These are phyloP conservation scores for Saccharomycopsis sp. DNA, from an alignment of 805 yeast species.

Conservation along the genomic window DNA sequence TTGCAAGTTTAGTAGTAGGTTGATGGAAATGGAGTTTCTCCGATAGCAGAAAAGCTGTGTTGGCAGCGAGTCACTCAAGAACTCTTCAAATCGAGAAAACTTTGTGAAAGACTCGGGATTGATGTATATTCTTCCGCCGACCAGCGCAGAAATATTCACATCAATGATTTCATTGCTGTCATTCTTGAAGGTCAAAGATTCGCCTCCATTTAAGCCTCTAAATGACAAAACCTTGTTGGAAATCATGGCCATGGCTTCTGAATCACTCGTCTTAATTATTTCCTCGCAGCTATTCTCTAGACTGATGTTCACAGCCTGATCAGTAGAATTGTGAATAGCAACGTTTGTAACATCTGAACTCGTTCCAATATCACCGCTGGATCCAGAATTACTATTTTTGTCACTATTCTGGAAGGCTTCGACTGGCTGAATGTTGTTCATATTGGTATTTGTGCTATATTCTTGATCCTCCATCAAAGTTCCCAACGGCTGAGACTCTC, in stretches of 20 bases:
- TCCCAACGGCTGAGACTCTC: not conserved
- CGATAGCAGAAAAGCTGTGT: slow-evolving; percentile 15
- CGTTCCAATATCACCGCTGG: not conserved
- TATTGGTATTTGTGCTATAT: not conserved
- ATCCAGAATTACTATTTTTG: not conserved
- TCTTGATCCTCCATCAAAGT: slow-evolving; percentile 2
- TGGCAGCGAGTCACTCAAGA: not conserved
- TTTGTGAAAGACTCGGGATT: slow-evolving; percentile 9
- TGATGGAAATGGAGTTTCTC: slow-evolving; percentile 14
- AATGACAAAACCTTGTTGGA: slow-evolving; percentile 4
- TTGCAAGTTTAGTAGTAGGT: slow-evolving; percentile 4
- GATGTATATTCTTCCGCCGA: slow-evolving; percentile 13
- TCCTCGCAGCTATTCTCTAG: not conserved
- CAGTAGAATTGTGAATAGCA: not conserved
- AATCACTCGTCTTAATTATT: not conserved
- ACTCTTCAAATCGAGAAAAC: slow-evolving; percentile 1
- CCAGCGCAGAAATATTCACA: not conserved
- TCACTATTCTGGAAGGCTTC: not conserved
- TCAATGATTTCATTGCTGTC: not conserved
- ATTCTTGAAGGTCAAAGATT: not conserved
- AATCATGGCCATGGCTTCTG: not conserved
- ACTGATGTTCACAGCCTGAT: not conserved
- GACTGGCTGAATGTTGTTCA: not conserved
- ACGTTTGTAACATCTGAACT: not conserved
- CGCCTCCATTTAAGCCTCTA: not conserved